Conservation (phyloP, 2,329 filamentous ascomycete genomes). For the Cordyceps pruinosa region DNA sequence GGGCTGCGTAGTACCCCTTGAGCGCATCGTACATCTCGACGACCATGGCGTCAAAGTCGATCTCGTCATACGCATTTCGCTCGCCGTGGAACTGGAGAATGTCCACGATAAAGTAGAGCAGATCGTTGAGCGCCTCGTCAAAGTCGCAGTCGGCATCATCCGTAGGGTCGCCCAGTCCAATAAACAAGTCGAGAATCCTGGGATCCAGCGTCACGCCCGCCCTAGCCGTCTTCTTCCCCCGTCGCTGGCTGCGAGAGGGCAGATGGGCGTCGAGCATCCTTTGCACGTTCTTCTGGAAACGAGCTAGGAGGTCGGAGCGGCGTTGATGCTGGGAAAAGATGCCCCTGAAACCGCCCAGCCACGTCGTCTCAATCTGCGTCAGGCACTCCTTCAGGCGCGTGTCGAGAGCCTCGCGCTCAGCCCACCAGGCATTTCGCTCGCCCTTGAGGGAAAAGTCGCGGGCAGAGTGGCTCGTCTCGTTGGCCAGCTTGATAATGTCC, state of each 20-base stretch:
- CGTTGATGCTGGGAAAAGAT: conserved; percentile 74
- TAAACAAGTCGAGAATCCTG: conserved; percentile 76
- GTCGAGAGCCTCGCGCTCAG: conserved; percentile 74
- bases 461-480: conserved; percentile 70
- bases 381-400: conserved; percentile 69
- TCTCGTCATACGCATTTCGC: conserved; percentile 92
- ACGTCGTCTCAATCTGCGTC: conserved; percentile 80
- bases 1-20: conserved; percentile 62
- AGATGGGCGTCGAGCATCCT: conserved; percentile 75
- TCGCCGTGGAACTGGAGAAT: conserved; percentile 96
- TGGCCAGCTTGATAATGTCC: conserved; percentile 75
- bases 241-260: conserved; percentile 65
- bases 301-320: conserved; percentile 57
- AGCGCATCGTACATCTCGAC: conserved; percentile 83
- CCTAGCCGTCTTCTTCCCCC: conserved; percentile 44
- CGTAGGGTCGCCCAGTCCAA: conserved; percentile 71
- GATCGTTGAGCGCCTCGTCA: conserved; percentile 83
- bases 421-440: conserved; percentile 83
- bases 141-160: conserved; percentile 62
- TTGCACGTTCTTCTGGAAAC: conserved; percentile 73
- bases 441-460: conserved; percentile 67
- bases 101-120: conserved; percentile 94
- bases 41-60: conserved; percentile 89
- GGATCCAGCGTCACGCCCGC: conserved; percentile 44
- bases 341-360: conserved; percentile 91